Base-by-base conservation (phyloP, 768 basidiomycete genomes). In the Crucibulum laeve region DNA sequence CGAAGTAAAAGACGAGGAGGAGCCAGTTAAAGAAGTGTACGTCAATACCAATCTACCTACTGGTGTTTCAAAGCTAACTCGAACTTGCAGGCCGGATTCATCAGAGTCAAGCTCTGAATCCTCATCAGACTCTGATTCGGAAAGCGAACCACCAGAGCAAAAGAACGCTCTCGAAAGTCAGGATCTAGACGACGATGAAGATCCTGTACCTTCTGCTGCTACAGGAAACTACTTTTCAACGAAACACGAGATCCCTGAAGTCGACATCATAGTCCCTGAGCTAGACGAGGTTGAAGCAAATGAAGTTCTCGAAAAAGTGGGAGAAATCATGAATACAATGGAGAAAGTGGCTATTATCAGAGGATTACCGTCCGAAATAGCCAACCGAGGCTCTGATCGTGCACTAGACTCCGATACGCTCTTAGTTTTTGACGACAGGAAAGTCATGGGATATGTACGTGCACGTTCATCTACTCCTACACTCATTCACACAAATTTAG, bases 391-490 rank as follows among this genome's bases (percentile, higher is more conserved):
- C 2, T 78, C 76, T 40, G 77, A 80, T 49, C 72, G 71, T 25
- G 80, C 88, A 30, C 71, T 98, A 32, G 94, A 97, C 61, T 84
- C 81, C 35, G 95, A 94, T 23, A 94, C 91, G 21, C 66, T 97
- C 17, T 77, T 98, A 26, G 91, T 95, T 30, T 92, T 92, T 57
- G 82, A 84, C 17, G 92, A 98, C 61, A 71, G 91, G 40, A 82
- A 79, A 50, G 91, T 95, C n/a, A 59, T 97, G 54, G 95, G 95
- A 35, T 84, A 87, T 62, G 93, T 95, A 64, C 66, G 87, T 73
- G 15, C 42, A 18, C 37, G 25, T 24, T 32, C 17, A 25, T 25
- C 38, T 30, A 18, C 41, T 24, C 21, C 21, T 35, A 25, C 35
- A 35, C 43, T 43, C 36, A 19, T 40, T 48, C 51, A 53, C 44